phyloP scores from a whole-genome alignment of 73 alveolate species.

The Halteria grandinella region DNA sequence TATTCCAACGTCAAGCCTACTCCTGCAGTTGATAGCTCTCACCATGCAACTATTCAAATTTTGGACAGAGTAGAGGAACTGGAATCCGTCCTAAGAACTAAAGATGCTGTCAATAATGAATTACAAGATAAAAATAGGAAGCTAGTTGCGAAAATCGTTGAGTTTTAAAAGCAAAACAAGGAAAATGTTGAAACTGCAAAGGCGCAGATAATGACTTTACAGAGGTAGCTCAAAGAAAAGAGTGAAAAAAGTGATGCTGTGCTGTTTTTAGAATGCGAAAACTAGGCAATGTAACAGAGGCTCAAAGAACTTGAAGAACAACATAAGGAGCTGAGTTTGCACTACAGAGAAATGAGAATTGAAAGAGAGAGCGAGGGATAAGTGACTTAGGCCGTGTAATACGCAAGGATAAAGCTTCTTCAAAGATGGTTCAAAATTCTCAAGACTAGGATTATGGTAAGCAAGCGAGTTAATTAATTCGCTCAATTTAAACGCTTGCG shows the following conservation, averaged over 20 bases:
- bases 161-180: conserved; percentile 8
- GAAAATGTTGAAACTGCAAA: conserved; percentile 26
- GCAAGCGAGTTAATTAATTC: too few relatives aligned
- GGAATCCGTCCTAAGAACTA: conserved; percentile 1
- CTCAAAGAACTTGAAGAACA: conserved; percentile 13
- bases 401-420: too few relatives aligned
- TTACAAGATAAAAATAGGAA: not conserved
- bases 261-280: too few relatives aligned
- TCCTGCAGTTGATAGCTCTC: too few relatives aligned
- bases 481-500: too few relatives aligned
- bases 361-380: too few relatives aligned
- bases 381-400: too few relatives aligned
- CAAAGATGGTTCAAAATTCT: too few relatives aligned
- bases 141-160: not conserved
- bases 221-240: not conserved
- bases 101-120: conserved; percentile 1
- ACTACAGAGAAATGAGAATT: too few relatives aligned
- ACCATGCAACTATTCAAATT: too few relatives aligned
- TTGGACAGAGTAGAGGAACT: conserved; percentile 18
- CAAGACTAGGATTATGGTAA: too few relatives aligned
- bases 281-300: not conserved
- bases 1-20: too few relatives aligned
- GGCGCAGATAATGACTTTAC: conserved; percentile 2
- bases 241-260: not conserved
- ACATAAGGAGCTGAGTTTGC: not conserved